A percentile compares a stretch with the other conserved stretches of the same genome.
Conservation (phyloP, 129 eudicot species). For the Helianthus annuus region DNA sequence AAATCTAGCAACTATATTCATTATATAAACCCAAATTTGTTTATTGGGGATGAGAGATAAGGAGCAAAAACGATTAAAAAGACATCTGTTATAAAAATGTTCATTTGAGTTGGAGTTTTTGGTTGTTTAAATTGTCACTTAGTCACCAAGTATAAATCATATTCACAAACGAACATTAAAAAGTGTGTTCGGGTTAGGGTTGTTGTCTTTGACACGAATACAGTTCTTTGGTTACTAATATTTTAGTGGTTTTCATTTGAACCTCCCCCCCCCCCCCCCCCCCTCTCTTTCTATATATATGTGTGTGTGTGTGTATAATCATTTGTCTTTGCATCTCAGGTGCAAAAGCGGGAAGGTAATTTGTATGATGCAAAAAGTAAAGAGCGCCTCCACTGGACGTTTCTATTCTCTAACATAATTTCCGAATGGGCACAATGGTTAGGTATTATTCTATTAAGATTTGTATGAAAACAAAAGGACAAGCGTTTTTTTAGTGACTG, state of each 20-base stretch:
- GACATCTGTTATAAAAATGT: no score
- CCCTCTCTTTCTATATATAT: background rate
- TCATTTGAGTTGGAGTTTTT: no score
- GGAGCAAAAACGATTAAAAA: no score
- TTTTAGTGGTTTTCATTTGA: background rate
- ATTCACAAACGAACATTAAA: no score
- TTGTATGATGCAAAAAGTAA: conserved; percentile 61
- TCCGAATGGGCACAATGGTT: conserved; percentile 99
- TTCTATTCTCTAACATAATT: conserved; percentile 72
- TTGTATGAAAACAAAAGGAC: background rate
- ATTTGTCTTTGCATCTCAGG: conserved; percentile 33
- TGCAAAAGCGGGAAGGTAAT: conserved; percentile 42
- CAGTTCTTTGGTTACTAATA: background rate
- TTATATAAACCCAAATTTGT: no score
- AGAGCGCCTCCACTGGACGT: conserved; percentile 75
- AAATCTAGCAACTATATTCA: no score
- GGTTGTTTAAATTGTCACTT: no score
- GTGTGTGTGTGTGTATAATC: background rate
- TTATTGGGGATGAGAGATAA: no score
- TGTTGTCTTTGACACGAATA: no score
- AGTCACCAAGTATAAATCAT: no score
- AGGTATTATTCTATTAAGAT: conserved; percentile 37
- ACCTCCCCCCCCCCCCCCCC: background rate
- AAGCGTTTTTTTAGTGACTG: background rate
- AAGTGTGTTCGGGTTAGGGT: no score